Base-by-base conservation (phyloP, 441 rosid genomes). In the Omphalea diandra region DNA sequence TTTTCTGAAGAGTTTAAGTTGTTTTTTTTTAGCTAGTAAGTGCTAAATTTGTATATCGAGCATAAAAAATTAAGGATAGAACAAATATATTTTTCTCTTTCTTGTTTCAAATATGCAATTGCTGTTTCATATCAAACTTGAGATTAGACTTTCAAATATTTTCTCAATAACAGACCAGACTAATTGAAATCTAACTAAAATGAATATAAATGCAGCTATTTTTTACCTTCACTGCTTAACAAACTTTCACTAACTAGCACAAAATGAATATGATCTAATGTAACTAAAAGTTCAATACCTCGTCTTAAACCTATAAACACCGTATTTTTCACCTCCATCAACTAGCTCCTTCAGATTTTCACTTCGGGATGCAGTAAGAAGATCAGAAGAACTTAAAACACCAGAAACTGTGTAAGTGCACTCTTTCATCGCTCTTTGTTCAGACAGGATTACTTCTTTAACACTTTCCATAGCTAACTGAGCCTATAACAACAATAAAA, bases 291-390 rank as follows among this genome's bases (percentile, higher is more conserved):
- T 44, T 54, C 58, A 72, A 67, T 83, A 90, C 98, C 97, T 89
- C 68, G 81, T 72, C 75, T 83, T 83, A 70, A 94, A 92, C 78
- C 81, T 94, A 73, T 92, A 92, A 46, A 92, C 75, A 67, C 74
- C 57, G 24, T 83, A 87, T 58, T 76, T 88, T 62, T 90, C 91
- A 71, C 43, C 72, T 61, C 73, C 90, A 67, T 84, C 77, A 3
- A 88, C 67, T 46, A 94, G 82, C 68, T 80, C 82, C 76, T 79
- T 85, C 47, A 94, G 96, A 81, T 76, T 79, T 78, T 82, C 86
- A 14, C 87, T 83, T 67, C 88, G 83, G n/a, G 94, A 86, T 57
- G 97, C 83, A 54, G 79, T 75, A 69, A 76, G 63, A 60, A 74
- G 83, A 73, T 86, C 76, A 12, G 94, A 82, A 63, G 97, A 89